Base-by-base conservation (phyloP, 179 eudicot genomes). In the Amaranthus tricolor region DNA sequence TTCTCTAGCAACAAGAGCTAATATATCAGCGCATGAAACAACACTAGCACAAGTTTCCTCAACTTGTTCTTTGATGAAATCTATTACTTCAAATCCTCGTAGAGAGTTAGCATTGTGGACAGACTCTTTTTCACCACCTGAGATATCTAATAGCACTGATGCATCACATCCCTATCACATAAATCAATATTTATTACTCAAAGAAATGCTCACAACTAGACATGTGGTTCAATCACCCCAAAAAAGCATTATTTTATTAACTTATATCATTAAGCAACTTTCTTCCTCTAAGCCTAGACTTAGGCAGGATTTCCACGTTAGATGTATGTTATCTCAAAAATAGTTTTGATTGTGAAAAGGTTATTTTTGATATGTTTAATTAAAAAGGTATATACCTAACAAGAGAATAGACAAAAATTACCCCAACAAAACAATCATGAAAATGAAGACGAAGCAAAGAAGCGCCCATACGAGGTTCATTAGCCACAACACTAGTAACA, bases 381-480 rank as follows among this genome's bases (percentile, higher is more conserved):
- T 31, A 31, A 31, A 31, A 31, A 31, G 31, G 40, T 31, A 31
- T 2, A 2, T 31, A 31, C 3, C 2, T 31, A 31, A 31, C 40
- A 31, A 4, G 0, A 31, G 40, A 31, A 31, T 31, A 31, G 40
- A 31, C 40, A 31, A 31, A 31, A 31, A 31, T 31, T 63, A 84
- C 87, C 56, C 80, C 83, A 24, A 83, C 86, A 62, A 86, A 83
- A 74, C 89, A 86, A 17, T 85, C 88, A 11, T 85, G 88, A 61
- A 85, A 85, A 74, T 24, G 82, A 66, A 66, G 70, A 7, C 70
- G 70, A 47, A 66, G 56, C 70, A 66, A 49, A 8, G 55, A 66
- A 66, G 70, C 87, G 1, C 85, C 85, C 82, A 76, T 79, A 5
- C 87, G 87, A 19, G 74, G 79, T 7, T 86, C 84, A 9, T 48